Evolutionary conservation across 176 grass and related monocot species (phyloP).

Genomic region (Tillandsia leiboldiana): DNA sequence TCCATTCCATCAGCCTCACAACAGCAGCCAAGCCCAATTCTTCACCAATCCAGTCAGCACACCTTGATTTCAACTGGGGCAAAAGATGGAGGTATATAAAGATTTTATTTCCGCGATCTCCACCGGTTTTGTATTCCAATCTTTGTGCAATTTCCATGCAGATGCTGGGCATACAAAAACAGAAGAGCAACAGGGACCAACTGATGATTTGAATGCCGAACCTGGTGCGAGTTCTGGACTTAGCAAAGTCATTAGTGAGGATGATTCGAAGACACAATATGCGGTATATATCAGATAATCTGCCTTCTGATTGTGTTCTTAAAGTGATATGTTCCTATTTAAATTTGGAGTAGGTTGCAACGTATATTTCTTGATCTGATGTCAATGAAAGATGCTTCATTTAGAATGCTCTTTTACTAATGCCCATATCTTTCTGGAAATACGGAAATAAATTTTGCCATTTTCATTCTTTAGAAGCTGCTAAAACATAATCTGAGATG

Average conservation of each 20-base stretch:
- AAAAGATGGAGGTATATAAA: conserved; percentile 15
- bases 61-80: conserved; percentile 11
- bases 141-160: conserved; percentile 5
- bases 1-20: conserved; percentile 25
- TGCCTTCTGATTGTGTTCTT: background rate
- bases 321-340: background rate
- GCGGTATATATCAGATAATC: conserved; percentile 35
- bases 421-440: too few relatives aligned
- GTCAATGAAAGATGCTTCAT: too few relatives aligned
- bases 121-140: background rate
- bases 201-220: conserved; percentile 56
- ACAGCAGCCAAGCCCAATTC: conserved; percentile 15
- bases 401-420: too few relatives aligned
- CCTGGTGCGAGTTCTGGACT: conserved; percentile 32
- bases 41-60: conserved; percentile 19
- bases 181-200: conserved; percentile 46
- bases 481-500: too few relatives aligned
- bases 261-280: conserved; percentile 49
- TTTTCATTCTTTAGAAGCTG: too few relatives aligned
- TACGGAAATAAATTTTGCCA: too few relatives aligned
- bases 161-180: conserved; percentile 52
- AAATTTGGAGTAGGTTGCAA: background rate
- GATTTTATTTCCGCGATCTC: background rate
- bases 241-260: conserved; percentile 65
- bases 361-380: background rate